Evolutionary conservation across 805 yeast genomes (phyloP).

Genomic region (Candida chauliodis): DNA sequence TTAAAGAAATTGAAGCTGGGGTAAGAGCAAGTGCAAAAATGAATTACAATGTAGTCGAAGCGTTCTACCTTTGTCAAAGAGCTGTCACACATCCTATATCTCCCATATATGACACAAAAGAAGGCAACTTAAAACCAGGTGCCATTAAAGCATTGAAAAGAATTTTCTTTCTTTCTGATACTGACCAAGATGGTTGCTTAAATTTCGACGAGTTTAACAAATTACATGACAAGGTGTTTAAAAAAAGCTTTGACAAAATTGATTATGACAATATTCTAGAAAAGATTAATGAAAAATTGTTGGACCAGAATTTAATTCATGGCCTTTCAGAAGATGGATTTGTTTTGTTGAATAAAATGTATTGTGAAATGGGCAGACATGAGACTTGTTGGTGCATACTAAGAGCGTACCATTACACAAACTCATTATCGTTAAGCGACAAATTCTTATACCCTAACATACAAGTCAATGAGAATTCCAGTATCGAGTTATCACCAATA

Average conservation of each 20-base stretch:
- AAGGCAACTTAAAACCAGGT: constrained; percentile 73
- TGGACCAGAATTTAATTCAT: constrained; percentile 9
- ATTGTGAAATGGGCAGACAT: constrained; percentile 89
- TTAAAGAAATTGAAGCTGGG: constrained; percentile 91
- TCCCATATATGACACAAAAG: constrained; percentile 90
- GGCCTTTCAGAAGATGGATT: constrained; percentile 79
- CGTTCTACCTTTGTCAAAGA: constrained; percentile 88
- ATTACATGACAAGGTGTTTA: constrained; percentile 75
- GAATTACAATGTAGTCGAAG: constrained; percentile 84
- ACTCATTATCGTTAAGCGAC: constrained; percentile 81
- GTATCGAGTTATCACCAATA: constrained; percentile 87
- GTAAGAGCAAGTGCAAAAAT: constrained; percentile 82
- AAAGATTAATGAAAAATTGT: constrained; percentile 29
- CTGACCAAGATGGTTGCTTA: constrained; percentile 83
- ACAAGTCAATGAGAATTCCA: constrained; percentile 68
- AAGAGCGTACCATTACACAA: constrained; percentile 85
- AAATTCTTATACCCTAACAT: constrained; percentile 73
- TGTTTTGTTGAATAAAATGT: constrained; percentile 69
- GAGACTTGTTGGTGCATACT: constrained; percentile 97
- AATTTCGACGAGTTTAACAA: constrained; percentile 66
- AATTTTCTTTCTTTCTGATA: constrained; percentile 80
- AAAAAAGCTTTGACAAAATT: constrained; percentile 35
- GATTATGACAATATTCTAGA: constrained; percentile 37
- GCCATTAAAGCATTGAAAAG: constrained; percentile 75
- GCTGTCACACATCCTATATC: constrained; percentile 92